Evolutionary conservation across 768 basidiomycete species (phyloP).

Genomic region (Cubamyces sp.): DNA sequence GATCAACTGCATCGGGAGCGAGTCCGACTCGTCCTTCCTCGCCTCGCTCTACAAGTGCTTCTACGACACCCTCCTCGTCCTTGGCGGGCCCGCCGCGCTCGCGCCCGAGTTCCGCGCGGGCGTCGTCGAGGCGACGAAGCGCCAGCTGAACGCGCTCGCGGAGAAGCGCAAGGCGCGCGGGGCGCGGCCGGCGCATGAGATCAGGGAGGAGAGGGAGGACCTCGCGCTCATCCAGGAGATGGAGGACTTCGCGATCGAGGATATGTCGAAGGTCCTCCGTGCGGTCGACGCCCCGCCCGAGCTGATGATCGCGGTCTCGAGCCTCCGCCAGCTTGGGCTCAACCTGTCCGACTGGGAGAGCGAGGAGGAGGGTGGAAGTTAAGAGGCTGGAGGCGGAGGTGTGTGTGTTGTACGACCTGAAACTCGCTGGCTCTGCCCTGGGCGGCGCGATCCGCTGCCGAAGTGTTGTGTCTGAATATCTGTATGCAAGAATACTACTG

Average conservation of each 20-base stretch:
- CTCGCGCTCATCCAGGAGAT: constrained; percentile 77
- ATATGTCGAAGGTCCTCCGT: constrained; percentile 68
- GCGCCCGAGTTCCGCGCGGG: constrained; percentile 55
- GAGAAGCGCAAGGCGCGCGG: constrained; percentile 65
- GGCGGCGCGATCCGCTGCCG: too few species aligned
- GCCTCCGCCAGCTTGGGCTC: constrained; percentile 72
- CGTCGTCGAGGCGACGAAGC: constrained; percentile 70
- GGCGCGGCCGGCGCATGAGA: constrained; percentile 37
- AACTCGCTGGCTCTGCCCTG: too few species aligned
- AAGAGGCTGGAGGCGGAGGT: too few species aligned
- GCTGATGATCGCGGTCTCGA: constrained; percentile 69
- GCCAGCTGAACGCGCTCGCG: constrained; percentile 69
- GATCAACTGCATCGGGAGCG: constrained; percentile 62
- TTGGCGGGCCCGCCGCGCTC: constrained; percentile 58
- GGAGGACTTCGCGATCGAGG: constrained; percentile 81
- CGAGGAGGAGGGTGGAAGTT: constrained; percentile 31
- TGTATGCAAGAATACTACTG: too few species aligned
- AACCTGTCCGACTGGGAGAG: constrained; percentile 40
- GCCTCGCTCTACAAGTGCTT: constrained; percentile 76
- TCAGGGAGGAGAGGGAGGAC: constrained; percentile 67
- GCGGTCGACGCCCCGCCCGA: constrained; percentile 62
- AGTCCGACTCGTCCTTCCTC: constrained; percentile 77
- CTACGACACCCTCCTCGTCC: constrained; percentile 59
- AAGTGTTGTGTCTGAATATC: too few species aligned
- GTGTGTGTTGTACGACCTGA: too few species aligned